phyloP scores from a whole-genome alignment of 495 filamentous ascomycete genomes.

The Xylaria nigripes region DNA sequence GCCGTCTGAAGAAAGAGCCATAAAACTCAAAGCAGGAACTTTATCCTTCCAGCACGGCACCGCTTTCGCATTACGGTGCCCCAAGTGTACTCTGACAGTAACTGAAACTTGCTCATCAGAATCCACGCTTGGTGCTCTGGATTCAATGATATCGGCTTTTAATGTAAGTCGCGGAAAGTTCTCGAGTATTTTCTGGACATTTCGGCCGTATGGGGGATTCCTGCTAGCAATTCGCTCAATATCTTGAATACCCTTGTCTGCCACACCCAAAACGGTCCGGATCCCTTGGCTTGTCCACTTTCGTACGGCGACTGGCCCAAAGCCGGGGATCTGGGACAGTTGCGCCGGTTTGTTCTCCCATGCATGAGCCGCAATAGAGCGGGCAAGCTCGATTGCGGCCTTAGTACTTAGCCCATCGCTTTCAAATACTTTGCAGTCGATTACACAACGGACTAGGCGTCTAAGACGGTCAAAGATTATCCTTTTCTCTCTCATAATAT shows the following conservation, averaged over 20 bases:
- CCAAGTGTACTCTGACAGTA: slow-evolving; percentile 59
- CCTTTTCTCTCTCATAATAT: slow-evolving; percentile 60
- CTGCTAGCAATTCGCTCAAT: slow-evolving; percentile 72
- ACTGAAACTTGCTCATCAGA: slow-evolving; percentile 39
- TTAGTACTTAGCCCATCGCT: slow-evolving; percentile 58
- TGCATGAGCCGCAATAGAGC: slow-evolving; percentile 67
- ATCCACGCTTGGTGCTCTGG: slow-evolving; percentile 27
- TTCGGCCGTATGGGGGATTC: slow-evolving; percentile 76
- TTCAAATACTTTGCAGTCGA: slow-evolving; percentile 69
- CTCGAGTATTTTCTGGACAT: slow-evolving; percentile 52
- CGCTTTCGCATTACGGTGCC: slow-evolving; percentile 61
- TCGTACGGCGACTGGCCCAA: slow-evolving; percentile 68
- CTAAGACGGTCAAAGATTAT: slow-evolving; percentile 66
- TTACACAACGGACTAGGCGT: slow-evolving; percentile 70
- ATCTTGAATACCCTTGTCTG: slow-evolving; percentile 52
- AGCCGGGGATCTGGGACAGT: slow-evolving; percentile 77
- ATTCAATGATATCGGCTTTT: slow-evolving; percentile 23
- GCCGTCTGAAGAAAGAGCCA: slow-evolving; percentile 71
- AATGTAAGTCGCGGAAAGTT: slow-evolving; percentile 71
- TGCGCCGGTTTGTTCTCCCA: slow-evolving; percentile 86
- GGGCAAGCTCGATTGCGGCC: slow-evolving; percentile 68
- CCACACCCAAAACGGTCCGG: slow-evolving; percentile 61
- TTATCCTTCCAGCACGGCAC: slow-evolving; percentile 53
- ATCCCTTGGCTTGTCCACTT: slow-evolving; percentile 70
- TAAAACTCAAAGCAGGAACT: slow-evolving; percentile 59